Percentiles rank a stretch among this genome's conserved stretches.
Evolutionary conservation across 805 yeast genomes (phyloP).

Genomic region (Candida insectalens): DNA sequence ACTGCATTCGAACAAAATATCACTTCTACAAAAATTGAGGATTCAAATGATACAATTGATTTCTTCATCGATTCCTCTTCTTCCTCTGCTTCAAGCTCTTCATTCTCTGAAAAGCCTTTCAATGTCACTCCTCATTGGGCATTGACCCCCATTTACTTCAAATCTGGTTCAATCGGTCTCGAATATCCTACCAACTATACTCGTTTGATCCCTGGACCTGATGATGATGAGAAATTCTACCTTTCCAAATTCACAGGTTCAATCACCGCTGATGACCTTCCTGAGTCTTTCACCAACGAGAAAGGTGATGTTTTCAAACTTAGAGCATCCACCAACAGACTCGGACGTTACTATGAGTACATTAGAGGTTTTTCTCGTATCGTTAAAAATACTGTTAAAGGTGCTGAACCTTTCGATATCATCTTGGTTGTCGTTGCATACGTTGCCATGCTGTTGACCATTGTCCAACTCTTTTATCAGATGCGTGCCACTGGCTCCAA

Average conservation of each 20-base stretch:
- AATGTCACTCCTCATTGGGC: slow-evolving; percentile 25
- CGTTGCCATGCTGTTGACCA: slow-evolving; percentile 78
- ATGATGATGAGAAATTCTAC: slow-evolving; percentile 32
- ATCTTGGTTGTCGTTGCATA: slow-evolving; percentile 73
- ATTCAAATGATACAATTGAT: background rate
- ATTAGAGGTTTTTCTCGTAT: slow-evolving; percentile 29
- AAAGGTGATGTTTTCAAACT: slow-evolving; percentile 53
- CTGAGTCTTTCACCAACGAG: slow-evolving; percentile 11
- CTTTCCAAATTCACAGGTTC: slow-evolving; percentile 21
- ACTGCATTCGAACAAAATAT: slow-evolving; percentile 23
- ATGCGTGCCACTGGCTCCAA: slow-evolving; percentile 74
- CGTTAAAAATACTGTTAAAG: slow-evolving; percentile 38
- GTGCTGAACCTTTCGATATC: slow-evolving; percentile 83
- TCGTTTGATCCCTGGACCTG: slow-evolving; percentile 29
- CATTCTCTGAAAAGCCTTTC: background rate
- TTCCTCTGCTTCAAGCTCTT: background rate
- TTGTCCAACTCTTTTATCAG: slow-evolving; percentile 62
- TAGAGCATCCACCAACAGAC: slow-evolving; percentile 39
- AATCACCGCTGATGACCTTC: slow-evolving; percentile 15
- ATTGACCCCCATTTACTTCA: slow-evolving; percentile 50
- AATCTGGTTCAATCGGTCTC: slow-evolving; percentile 16
- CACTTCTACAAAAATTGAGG: slow-evolving; percentile 20
- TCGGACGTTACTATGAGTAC: slow-evolving; percentile 48
- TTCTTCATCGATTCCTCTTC: background rate
- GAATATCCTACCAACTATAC: slow-evolving; percentile 29